A percentile compares a stretch with the other conserved stretches of the same genome.
Conservation (phyloP, 2,329 filamentous ascomycete species). For the Ophiostoma perfectum region DNA sequence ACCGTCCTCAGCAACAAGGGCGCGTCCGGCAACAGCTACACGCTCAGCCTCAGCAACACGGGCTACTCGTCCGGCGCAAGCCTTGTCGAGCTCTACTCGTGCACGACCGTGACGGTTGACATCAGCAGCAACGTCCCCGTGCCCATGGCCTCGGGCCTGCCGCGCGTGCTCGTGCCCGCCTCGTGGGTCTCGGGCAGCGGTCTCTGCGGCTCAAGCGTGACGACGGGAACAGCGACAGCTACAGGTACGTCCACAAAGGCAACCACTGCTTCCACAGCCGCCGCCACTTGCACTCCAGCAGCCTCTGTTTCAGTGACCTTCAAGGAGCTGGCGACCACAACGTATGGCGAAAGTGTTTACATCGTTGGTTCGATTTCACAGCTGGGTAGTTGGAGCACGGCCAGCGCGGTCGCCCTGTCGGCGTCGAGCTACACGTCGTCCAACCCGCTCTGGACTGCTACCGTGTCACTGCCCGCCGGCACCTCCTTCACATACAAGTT, state of each 20-base stretch:
- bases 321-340: constrained; percentile 52
- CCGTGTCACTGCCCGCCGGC: constrained; percentile 52
- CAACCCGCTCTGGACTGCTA: constrained; percentile 58
- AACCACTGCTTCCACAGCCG: constrained; percentile 7
- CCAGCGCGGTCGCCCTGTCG: constrained; percentile 50
- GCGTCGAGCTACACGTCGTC: constrained; percentile 53
- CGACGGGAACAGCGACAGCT: constrained; percentile 12
- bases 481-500: constrained; percentile 62
- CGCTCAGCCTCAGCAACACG: constrained; percentile 25
- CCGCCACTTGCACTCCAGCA: constrained; percentile 24
- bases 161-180: constrained; percentile 21
- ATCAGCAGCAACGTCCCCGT: constrained; percentile 37
- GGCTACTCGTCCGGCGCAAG: constrained; percentile 28
- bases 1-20: constrained; percentile 32
- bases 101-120: constrained; percentile 30
- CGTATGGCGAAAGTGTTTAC: constrained; percentile 59
- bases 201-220: constrained; percentile 17
- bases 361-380: constrained; percentile 54
- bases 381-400: constrained; percentile 59
- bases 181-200: constrained; percentile 36
- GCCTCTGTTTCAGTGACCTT: constrained; percentile 59
- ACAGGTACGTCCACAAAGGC: constrained; percentile 9
- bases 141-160: constrained; percentile 38
- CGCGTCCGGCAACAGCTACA: constrained; percentile 28
- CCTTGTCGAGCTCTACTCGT: constrained; percentile 29